Evolutionary conservation across 2,329 filamentous ascomycete genomes (phyloP).

Genomic region (Aspergillus fischeri): DNA sequence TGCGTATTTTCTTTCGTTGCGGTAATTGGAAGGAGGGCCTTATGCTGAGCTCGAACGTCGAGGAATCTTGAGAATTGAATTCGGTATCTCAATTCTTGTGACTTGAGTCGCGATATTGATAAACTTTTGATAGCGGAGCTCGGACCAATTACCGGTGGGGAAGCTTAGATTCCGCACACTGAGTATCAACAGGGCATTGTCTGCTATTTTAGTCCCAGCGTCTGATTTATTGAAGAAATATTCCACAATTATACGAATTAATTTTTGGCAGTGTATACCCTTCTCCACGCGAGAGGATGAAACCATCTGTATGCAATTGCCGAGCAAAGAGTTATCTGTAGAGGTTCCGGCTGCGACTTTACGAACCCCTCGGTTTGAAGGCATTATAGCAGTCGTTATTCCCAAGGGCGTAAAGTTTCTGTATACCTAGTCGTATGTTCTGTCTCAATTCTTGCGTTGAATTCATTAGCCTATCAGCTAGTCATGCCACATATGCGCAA

Average conservation of each 20-base stretch:
- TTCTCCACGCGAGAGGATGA: too few species aligned
- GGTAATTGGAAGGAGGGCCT: neutral
- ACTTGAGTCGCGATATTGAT: neutral
- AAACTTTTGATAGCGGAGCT: neutral
- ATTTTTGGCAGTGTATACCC: neutral
- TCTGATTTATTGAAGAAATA: neutral
- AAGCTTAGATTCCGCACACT: neutral
- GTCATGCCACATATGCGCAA: constrained; percentile 30
- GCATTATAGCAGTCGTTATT: neutral
- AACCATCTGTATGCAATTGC: neutral
- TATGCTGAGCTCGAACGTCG: neutral
- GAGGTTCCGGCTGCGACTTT: neutral
- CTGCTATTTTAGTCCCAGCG: too few species aligned
- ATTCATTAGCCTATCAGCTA: constrained; percentile 25
- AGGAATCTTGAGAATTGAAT: neutral
- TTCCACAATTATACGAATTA: neutral
- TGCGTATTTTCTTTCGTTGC: neutral
- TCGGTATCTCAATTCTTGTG: neutral
- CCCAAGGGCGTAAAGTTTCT: neutral
- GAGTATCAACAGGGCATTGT: neutral
- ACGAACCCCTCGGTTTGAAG: neutral
- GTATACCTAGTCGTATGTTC: neutral
- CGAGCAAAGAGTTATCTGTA: neutral
- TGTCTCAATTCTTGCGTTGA: constrained; percentile 7
- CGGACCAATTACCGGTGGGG: neutral